Evolutionary conservation across 2,329 filamentous ascomycete species (phyloP).

Genomic region (Apiospora kogelbergensis): DNA sequence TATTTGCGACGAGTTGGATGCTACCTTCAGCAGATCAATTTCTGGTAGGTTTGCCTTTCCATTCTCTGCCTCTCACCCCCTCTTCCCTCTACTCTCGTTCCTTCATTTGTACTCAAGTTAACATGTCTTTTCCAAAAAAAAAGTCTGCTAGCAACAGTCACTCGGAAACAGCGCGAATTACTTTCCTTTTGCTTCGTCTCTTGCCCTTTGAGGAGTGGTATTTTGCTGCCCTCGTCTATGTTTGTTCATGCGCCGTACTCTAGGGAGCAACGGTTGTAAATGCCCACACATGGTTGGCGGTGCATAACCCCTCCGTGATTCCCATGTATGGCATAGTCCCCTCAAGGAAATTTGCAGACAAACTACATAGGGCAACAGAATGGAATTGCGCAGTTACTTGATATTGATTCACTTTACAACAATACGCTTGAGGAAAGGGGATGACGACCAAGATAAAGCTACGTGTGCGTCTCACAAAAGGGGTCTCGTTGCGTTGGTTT

Average conservation of each 20-base stretch:
- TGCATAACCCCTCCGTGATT: not conserved
- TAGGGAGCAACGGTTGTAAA: not conserved
- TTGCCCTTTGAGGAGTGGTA: not conserved
- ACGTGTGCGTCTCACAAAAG: no score
- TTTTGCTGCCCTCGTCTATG: not conserved
- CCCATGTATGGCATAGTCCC: not conserved
- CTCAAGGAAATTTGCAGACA: not conserved
- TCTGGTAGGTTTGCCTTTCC: not conserved
- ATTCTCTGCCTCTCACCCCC: not conserved
- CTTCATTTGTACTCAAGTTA: not conserved
- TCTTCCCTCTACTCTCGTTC: not conserved
- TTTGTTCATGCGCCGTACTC: not conserved
- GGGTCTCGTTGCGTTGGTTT: not conserved
- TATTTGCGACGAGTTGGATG: not conserved
- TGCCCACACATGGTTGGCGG: not conserved
- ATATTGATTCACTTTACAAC: not conserved
- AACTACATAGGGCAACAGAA: conserved; percentile 4
- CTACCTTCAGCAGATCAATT: not conserved
- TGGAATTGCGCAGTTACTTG: not conserved
- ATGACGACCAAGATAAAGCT: no score
- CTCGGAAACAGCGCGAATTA: not conserved
- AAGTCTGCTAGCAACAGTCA: not conserved
- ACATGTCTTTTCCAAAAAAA: not conserved
- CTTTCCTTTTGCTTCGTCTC: not conserved
- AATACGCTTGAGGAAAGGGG: not conserved